Evolutionary conservation across 768 basidiomycete genomes (phyloP).

Genomic region (Russula emetica): DNA sequence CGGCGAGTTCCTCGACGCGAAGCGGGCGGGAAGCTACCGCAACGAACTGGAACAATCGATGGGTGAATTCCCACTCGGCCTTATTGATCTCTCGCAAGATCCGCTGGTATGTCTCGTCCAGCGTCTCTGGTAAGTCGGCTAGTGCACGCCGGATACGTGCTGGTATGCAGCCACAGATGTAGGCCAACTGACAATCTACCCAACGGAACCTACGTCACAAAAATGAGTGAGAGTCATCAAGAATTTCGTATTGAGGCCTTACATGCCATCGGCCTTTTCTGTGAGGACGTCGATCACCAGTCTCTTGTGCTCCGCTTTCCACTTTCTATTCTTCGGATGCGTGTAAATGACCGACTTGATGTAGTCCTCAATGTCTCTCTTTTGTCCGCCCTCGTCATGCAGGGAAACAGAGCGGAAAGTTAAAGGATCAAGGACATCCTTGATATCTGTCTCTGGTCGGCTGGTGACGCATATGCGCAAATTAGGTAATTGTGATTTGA

Average conservation of each 20-base stretch:
- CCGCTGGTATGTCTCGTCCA: not conserved
- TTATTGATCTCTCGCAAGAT: not conserved
- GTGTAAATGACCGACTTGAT: not conserved
- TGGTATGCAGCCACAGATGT: not conserved
- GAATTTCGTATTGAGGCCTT: not conserved
- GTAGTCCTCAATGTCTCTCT: not conserved
- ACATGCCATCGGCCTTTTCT: not conserved
- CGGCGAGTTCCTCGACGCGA: not conserved
- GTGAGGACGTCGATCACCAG: not conserved
- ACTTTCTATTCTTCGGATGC: not conserved
- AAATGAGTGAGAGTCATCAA: not conserved
- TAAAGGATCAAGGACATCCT: not conserved
- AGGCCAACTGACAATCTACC: not conserved
- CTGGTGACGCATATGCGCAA: not conserved
- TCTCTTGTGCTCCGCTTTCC: not conserved
- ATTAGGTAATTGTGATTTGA: not conserved
- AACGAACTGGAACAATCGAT: not conserved
- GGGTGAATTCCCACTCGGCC: not conserved
- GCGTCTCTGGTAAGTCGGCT: not conserved
- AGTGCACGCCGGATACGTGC: not conserved
- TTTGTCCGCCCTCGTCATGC: not conserved
- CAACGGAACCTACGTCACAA: not conserved
- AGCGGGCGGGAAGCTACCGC: not conserved
- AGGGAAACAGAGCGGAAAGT: not conserved
- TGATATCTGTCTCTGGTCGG: not conserved